Evolutionary conservation across 1,284 basidiomycete genomes (phyloP).

Genomic region (Cutaneotrichosporon daszewskae): DNA sequence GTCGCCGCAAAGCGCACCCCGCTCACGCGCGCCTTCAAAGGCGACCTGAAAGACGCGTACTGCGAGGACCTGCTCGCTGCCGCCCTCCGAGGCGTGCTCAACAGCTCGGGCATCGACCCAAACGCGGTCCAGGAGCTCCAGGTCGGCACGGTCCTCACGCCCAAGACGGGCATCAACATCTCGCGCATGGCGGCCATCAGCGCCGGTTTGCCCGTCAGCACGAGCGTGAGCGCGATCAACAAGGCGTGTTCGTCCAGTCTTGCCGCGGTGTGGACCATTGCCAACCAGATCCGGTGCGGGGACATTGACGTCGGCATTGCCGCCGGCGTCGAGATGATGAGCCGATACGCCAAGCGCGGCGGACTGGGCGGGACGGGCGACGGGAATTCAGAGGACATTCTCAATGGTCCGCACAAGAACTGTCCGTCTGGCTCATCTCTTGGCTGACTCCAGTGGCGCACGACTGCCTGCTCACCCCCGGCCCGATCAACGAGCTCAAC

Average conservation of each 20-base stretch:
- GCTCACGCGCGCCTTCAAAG: constrained; percentile 24
- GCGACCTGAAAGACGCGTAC: constrained; percentile 70
- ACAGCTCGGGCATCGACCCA: constrained; percentile 42
- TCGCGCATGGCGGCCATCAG: constrained; percentile 98
- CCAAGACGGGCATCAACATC: constrained; percentile 79
- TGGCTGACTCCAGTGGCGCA: constrained; percentile 64
- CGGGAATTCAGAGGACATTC: constrained; percentile 72
- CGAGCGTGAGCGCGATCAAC: neutral
- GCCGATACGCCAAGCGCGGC: constrained; percentile 35
- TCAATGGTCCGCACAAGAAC: constrained; percentile 35
- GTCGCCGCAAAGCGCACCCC: constrained; percentile 60
- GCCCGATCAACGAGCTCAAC: constrained; percentile 85
- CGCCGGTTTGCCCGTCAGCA: neutral
- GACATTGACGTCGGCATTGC: constrained; percentile 72
- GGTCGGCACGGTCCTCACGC: constrained; percentile 90
- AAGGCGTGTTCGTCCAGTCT: neutral
- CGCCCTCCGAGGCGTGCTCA: constrained; percentile 65
- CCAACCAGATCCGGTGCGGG: neutral
- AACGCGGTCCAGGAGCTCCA: constrained; percentile 59
- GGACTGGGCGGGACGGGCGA: constrained; percentile 70
- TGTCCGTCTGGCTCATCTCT: neutral
- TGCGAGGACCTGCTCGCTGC: constrained; percentile 85
- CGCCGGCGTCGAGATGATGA: constrained; percentile 81
- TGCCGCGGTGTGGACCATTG: neutral
- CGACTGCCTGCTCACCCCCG: constrained; percentile 89